Base-by-base conservation (phyloP, 768 basidiomycete genomes). In the Tremella fuciformis region DNA sequence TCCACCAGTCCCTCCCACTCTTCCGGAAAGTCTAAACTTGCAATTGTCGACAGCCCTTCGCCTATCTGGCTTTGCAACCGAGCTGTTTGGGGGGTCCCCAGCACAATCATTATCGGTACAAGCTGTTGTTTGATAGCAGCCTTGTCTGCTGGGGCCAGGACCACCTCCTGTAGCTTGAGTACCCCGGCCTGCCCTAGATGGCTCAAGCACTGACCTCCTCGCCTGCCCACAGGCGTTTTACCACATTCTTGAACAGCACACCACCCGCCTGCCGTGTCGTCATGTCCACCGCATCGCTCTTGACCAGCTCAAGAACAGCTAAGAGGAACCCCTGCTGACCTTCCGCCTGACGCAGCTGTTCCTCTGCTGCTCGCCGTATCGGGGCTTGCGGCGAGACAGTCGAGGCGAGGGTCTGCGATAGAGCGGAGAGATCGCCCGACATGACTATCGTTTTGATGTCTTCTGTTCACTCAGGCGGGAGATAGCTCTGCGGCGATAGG, bases 221-320 rank as follows among this genome's bases (percentile, higher is more conserved):
- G 25, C 65, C 66, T 42, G 86, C 86, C 92, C 93, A 97, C 79
- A 86, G 83, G 24, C 84, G 81, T 76, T 88, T 91, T 58, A 91
- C 83, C 46, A 87, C 82, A 73, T 98, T 96, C 80, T 97, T 98
- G 65, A 96, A 85, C 78, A 88, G 92, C 34, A 97, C 86, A 52
- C 88, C 87, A 1, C 85, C 93, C 1, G 91, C 84, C 55, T 94
- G 84, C 70, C 92, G 80, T 29, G 88, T 83, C 0, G 88, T 79
- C 66, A 85, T 84, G 11, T 83, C 75, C 4, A 62, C 63, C 7
- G 62, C 60, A 29, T 79, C 76, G 62, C 88, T 82, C 61, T 91
- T 84, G 61, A 91, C 85, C 62, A 97, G 84, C 25, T 82, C 78
- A 22, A 98, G 84, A 21, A 97, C 84, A 70, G 87, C 83, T 1